Base-by-base conservation (phyloP, 2,329 filamentous ascomycete genomes). In the Geosmithia morbida region DNA sequence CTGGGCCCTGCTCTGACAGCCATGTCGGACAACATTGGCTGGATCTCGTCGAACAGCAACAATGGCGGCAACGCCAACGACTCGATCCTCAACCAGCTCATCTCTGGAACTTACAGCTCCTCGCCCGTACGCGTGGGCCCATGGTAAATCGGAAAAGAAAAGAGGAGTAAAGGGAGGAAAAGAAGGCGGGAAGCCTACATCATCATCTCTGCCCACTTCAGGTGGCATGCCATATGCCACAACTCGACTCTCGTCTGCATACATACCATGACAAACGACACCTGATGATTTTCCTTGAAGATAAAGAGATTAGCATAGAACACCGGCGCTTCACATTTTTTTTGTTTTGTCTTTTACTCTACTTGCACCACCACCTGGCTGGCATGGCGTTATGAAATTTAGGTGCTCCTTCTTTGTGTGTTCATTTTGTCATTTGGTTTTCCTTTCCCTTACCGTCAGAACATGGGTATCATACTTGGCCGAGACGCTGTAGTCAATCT, bases 1-100 rank as follows among this genome's bases (percentile, higher is more conserved):
- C 75, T 98, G 64, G 79, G 82, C 51, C 76, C 80, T 42, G 92
- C 89, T 37, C 79, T 95, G 51, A 77, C 82, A 47, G 84, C 88
- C 57, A 77, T 97, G 64, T 74, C 79, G 16, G 72, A 72, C 39
- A 83, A 81, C 51, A 70, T 94, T 26, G 85, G 83, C 41, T 95
- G 88, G 86, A 85, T 88, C 71, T 80, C 75, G 11, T 54, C 61
- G 8, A 63, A 61, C 46, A 49, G 58, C 17, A 61, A 56, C 46
- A 48, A 55, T 10, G 14, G 33, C 33, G 16, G 59, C 30, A 59
- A 65, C 19, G 72, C 77, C 41, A 66, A 70, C 42, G 68, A 68
- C 54, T 82, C 77, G 11, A 79, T 82, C 43, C 66, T 79, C 29
- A 76, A 77, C 57, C 77, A 82, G 59, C 65, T 83, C 29, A 68